Conservation (phyloP, 257 asterid species). For the Prunella vulgaris region DNA sequence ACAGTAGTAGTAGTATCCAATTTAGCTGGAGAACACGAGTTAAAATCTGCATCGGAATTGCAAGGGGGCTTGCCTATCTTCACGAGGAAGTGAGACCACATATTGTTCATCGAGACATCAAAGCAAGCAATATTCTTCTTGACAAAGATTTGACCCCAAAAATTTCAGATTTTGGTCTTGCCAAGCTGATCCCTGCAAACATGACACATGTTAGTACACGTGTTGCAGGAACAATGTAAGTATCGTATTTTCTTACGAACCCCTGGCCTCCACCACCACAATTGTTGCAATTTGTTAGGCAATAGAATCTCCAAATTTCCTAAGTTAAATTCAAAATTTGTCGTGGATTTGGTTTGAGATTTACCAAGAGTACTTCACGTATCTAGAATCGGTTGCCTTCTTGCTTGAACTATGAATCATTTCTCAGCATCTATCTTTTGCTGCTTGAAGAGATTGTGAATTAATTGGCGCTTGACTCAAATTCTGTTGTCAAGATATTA, state of each 20-base stretch:
- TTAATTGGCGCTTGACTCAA: background rate
- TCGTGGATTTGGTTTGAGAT: background rate
- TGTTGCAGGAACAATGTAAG: conserved; percentile 97
- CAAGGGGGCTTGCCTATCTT: conserved; percentile 83
- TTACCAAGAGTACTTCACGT: background rate
- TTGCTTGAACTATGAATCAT: background rate
- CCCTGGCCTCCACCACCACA: no score
- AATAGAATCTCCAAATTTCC: background rate
- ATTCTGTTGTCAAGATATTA: background rate
- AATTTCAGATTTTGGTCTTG: conserved; percentile 96
- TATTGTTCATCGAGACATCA: conserved; percentile 91
- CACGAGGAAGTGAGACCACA: conserved; percentile 92
- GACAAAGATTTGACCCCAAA: conserved; percentile 77
- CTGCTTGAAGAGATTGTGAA: background rate
- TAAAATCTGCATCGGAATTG: conserved; percentile 69
- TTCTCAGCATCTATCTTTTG: background rate
- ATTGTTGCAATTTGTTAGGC: no score
- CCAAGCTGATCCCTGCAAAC: conserved; percentile 84
- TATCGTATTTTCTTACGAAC: background rate
- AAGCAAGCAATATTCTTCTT: conserved; percentile 94
- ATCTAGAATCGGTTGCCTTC: background rate
- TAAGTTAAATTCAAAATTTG: background rate
- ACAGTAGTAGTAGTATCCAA: conserved; percentile 25
- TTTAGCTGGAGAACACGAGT: conserved; percentile 72
- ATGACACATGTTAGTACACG: conserved; percentile 92